Evolutionary conservation across 2,329 filamentous ascomycete genomes (phyloP), one percentile per base, ranked within the genome.

Genomic region (Colletotrichum cuscutae): DNA sequence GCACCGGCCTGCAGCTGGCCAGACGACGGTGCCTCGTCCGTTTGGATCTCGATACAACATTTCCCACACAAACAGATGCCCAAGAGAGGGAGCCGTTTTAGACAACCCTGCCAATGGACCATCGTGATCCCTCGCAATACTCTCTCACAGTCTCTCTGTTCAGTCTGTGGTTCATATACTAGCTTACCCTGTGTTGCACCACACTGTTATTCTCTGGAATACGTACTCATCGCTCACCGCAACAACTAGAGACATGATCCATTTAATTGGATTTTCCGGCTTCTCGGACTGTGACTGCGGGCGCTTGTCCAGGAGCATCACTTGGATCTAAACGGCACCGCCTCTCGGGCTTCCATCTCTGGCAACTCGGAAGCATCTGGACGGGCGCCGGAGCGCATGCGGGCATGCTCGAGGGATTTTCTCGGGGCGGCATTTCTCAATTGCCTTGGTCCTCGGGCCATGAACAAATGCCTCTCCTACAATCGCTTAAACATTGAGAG

Each of bases 41-140:
- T 72, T 72, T 68, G 58, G 58, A 73, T 73, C 68, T 72, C 68
- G 61, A 73, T 71, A 71, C 71, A 59, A 65, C 68, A 62, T 22
- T 24, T 68, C 65, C 66, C 26, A 65, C 60, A 70, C 49, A 28
- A 59, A 61, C 32, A 52, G n/a, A 73, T 64, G 70, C 59, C 49
- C 42, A 42, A 46, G 35, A 57, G 66, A 69, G 59, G 58, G 22
- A 65, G 66, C 46, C 56, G 54, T 65, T 71, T 49, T 54, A 22
- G n/a, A 42, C 56, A 70, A 52, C 70, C 70, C 66, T 72, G 70
- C 60, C 61, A 28, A 58, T 68, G 69, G 64, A 52, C 37, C 56
- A 61, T 54, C 42, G 59, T 72, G 65, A 61, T 72, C 30, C 32
- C 54, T 54, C 58, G 22, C 42, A 30, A 12, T 11, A 61, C 28